Conservation (phyloP, 345 rosid species). For the Raphanus raphanistrum region DNA sequence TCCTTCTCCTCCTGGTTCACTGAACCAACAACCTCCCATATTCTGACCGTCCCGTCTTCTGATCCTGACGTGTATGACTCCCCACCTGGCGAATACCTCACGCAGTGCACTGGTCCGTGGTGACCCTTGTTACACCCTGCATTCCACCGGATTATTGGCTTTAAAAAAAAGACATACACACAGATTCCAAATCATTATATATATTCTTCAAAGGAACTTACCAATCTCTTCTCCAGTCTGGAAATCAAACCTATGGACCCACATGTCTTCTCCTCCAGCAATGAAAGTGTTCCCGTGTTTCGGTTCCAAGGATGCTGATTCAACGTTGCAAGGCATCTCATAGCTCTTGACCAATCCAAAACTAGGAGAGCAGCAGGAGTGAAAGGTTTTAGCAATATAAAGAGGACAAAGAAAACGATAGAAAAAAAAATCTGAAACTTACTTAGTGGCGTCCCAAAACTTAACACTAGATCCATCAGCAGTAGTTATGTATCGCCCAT, state of each 20-base stretch:
- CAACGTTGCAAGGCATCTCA: conserved; percentile 77
- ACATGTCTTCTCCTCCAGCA: conserved; percentile 75
- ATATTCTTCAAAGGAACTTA: conserved; percentile 28
- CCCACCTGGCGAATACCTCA: conserved; percentile 91
- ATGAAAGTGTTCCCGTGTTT: conserved; percentile 54
- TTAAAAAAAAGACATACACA: background rate
- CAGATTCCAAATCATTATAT: background rate
- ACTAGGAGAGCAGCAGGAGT: conserved; percentile 41
- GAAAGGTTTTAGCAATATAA: background rate
- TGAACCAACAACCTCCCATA: conserved; percentile 55
- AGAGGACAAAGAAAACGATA: background rate
- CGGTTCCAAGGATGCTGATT: conserved; percentile 75
- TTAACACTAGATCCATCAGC: conserved; percentile 91
- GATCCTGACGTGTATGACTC: conserved; percentile 97
- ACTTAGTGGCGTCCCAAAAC: conserved; percentile 99
- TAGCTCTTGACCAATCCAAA: conserved; percentile 90
- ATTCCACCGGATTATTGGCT: conserved; percentile 31
- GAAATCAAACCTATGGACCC: conserved; percentile 69
- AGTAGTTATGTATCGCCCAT: conserved; percentile 90
- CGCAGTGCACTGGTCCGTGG: conserved; percentile 95
- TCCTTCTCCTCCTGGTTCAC: conserved; percentile 41
- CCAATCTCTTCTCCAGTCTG: conserved; percentile 71
- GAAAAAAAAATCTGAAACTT: conserved; percentile 35
- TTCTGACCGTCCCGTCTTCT: conserved; percentile 84
- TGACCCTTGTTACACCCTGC: conserved; percentile 98